Base-by-base conservation (phyloP, 768 basidiomycete species). In the Coprinellus aureogranulatus region DNA sequence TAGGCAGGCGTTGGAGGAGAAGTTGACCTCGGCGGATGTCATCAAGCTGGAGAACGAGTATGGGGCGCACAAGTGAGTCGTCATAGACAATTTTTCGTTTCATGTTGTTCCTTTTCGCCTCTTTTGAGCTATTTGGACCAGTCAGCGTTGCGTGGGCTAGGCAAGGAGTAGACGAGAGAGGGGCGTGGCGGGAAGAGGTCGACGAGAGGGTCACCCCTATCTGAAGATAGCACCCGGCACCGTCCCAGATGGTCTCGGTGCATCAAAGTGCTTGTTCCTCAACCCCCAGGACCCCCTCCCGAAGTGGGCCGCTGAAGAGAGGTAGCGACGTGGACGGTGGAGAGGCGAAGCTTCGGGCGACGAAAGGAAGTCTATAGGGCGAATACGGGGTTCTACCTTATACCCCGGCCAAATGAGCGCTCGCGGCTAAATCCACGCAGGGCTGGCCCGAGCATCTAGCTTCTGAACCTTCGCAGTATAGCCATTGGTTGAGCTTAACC, bases 31-130 rank as follows among this genome's bases (percentile, higher is more conserved):
- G n/a, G 79, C 80, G 45, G 81, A 89, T 40, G 80, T 94, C 45
- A 90, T 98, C 62, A 76, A 78, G 45, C 79, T 94, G 62, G 94
- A 98, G 71, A 83, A 92, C 63, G 80, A 89, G 67, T 81, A 88
- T 65, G 87, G 88, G 28, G 92, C 92, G 54, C 92, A 94, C 81
- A 94, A 94, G 93, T 94, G 72, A 81, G 89, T 81, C 47, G 48
- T 44, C 44, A 53, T 47, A 51, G n/a, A 45, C 45, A 30, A 54
- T 23, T 46, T 48, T 22, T 44, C 47, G 44, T 28, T 59, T 51
- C 42, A 22, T 28, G 47, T 14, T 55, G 27, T n/a, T 18, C 3
- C 47, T 28, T 16, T 55, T 57, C 47, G 50, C n/a, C 48, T 45
- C 34, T 55, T 26, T 48, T 55, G 37, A 53, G 48, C 18, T 18